Conservation (phyloP, 306 rosid species). For the Cercis canadensis region DNA sequence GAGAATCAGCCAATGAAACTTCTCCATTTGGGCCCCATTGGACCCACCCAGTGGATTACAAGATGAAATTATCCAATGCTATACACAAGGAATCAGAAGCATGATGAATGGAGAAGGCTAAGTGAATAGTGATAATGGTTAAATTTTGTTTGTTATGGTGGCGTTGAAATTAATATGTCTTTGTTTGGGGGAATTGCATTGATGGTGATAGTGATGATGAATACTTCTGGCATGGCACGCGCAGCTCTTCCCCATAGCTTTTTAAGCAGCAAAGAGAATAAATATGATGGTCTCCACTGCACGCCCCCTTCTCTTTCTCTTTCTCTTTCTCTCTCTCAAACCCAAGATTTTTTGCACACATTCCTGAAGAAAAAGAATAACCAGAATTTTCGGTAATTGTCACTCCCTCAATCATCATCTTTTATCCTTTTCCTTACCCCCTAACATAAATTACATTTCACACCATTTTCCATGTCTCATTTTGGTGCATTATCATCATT, state of each 20-base stretch:
- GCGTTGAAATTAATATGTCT: slow-evolving; percentile 13
- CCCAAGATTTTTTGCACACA: slow-evolving; percentile 56
- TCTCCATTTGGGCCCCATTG: slow-evolving; percentile 9
- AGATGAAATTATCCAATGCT: background rate
- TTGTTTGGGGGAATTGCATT: slow-evolving; percentile 32
- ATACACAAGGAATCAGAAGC: background rate
- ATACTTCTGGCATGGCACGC: slow-evolving; percentile 73
- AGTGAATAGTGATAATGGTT: slow-evolving; percentile 24
- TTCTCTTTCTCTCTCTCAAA: slow-evolving; percentile 41
- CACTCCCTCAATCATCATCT: slow-evolving; percentile 66
- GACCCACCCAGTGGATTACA: slow-evolving; percentile 12
- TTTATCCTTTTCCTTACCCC: slow-evolving; percentile 45
- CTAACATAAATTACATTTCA: slow-evolving; percentile 5
- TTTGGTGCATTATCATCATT: slow-evolving; percentile 35
- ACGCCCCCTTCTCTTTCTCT: slow-evolving; percentile 65
- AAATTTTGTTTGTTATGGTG: slow-evolving; percentile 14
- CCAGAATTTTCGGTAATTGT: slow-evolving; percentile 63
- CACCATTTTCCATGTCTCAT: slow-evolving; percentile 14
- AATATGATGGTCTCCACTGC: slow-evolving; percentile 69
- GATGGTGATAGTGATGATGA: slow-evolving; percentile 73
- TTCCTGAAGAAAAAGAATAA: slow-evolving; percentile 52
- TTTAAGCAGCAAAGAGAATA: slow-evolving; percentile 78
- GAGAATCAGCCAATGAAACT: background rate
- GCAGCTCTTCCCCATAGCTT: slow-evolving; percentile 50
- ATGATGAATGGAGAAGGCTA: background rate